These are phyloP conservation scores for Tetraselmis chui DNA, from an alignment of 139 green algal species.

Conservation along the genomic window DNA sequence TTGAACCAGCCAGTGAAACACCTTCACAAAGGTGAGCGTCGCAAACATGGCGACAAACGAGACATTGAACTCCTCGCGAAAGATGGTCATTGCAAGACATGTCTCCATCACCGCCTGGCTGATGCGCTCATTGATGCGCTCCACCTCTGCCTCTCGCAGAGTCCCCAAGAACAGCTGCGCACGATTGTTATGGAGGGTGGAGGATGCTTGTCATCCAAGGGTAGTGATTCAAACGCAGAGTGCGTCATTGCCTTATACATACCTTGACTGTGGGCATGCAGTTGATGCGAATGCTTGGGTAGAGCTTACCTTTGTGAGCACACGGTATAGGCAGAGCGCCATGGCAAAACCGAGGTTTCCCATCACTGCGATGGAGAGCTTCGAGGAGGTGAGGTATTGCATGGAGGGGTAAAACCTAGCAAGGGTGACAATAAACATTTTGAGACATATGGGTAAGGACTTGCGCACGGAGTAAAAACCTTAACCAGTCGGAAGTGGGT, in stretches of 20 bases:
- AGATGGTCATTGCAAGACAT: slow-evolving; percentile 96
- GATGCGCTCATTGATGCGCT: slow-evolving; percentile 84
- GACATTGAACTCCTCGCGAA: slow-evolving; percentile 82
- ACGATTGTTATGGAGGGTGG: neutral
- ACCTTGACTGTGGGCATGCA: too few species aligned
- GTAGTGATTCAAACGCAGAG: neutral
- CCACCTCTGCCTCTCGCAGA: slow-evolving; percentile 87
- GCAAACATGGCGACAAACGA: slow-evolving; percentile 88
- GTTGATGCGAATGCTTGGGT: neutral
- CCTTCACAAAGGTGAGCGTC: slow-evolving; percentile 89
- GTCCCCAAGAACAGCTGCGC: slow-evolving; percentile 83
- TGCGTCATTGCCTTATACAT: too few species aligned
- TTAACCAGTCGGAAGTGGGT: neutral
- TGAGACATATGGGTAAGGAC: neutral
- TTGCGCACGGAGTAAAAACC: neutral
- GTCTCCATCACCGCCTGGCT: slow-evolving; percentile 91
- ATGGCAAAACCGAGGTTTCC: slow-evolving; percentile 87
- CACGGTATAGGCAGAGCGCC: slow-evolving; percentile 61
- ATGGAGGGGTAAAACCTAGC: slow-evolving; percentile 87
- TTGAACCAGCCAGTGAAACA: slow-evolving; percentile 91
- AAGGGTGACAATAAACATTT: neutral
- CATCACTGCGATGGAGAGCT: slow-evolving; percentile 81
- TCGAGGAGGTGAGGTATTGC: slow-evolving; percentile 86
- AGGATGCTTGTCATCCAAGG: neutral
- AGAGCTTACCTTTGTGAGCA: slow-evolving; percentile 58